Percentiles rank a stretch among this genome's conserved stretches.
phyloP scores from a whole-genome alignment of 768 basidiomycete species.

The Termitomyces sp. region DNA sequence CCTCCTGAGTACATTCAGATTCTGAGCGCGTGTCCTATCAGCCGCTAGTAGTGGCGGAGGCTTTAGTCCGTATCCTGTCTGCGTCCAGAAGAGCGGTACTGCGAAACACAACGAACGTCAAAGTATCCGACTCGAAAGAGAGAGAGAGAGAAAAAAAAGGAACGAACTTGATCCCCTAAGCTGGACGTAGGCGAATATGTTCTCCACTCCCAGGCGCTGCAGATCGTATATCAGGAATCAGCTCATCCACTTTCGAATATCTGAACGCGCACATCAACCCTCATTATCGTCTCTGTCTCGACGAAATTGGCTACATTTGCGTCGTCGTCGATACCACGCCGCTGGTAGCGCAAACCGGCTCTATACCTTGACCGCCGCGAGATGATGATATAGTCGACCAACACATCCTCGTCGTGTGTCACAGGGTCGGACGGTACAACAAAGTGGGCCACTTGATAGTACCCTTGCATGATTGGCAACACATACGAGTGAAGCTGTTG shows the following conservation, averaged over 20 bases:
- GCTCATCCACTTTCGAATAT: background rate
- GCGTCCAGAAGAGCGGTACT: conserved; percentile 95
- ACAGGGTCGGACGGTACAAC: conserved; percentile 47
- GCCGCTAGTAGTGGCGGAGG: conserved; percentile 76
- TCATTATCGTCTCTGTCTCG: conserved; percentile 87
- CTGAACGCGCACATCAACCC: conserved; percentile 57
- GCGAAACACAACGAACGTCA: conserved; percentile 4
- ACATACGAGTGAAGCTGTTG: conserved; percentile 75
- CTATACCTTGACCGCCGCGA: conserved; percentile 86
- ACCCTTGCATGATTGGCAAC: conserved; percentile 91
- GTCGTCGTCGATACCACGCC: conserved; percentile 90
- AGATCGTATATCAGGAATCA: background rate
- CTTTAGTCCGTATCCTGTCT: conserved; percentile 81
- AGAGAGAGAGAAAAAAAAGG: no score
- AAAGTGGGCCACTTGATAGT: conserved; percentile 75
- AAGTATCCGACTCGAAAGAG: background rate
- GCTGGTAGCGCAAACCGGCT: conserved; percentile 90
- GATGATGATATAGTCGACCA: conserved; percentile 75
- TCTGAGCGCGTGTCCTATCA: conserved; percentile 70
- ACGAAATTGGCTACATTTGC: conserved; percentile 96
- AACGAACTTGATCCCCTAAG: conserved; percentile 83
- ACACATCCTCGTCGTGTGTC: conserved; percentile 36
- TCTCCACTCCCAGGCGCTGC: conserved; percentile 69
- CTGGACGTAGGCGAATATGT: conserved; percentile 87
- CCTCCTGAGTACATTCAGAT: conserved; percentile 60